Conservation (phyloP, 1,284 basidiomycete genomes). For the Trichosporon asahii region DNA sequence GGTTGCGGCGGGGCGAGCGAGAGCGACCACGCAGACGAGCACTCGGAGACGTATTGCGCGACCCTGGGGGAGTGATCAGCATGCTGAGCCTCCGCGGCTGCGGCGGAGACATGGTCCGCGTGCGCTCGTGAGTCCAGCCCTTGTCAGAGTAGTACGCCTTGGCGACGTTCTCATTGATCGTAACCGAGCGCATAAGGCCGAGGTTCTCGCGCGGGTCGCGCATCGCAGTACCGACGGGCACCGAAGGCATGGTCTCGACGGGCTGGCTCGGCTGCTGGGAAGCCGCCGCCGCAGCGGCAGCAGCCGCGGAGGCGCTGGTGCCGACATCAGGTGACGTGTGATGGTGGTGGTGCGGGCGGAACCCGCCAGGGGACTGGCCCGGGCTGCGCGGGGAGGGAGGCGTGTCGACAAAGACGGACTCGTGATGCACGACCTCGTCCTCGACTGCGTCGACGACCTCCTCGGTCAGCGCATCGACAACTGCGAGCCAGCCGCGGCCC, state of each 20-base stretch:
- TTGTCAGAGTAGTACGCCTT: constrained; percentile 13
- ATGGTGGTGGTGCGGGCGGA: background rate
- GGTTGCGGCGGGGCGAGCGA: constrained; percentile 25
- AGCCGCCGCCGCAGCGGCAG: background rate
- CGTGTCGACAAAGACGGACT: background rate
- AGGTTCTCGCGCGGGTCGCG: constrained; percentile 2
- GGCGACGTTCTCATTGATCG: constrained; percentile 18
- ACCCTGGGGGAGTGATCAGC: constrained; percentile 43
- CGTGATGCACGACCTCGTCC: constrained; percentile 11
- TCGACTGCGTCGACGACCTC: constrained; percentile 35
- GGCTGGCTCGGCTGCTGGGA: constrained; percentile 8
- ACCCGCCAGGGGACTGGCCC: background rate
- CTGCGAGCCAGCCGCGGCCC: constrained; percentile 50
- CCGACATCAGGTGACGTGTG: background rate
- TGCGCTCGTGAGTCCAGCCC: constrained; percentile 5
- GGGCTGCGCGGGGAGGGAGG: background rate
- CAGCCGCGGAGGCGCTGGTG: background rate
- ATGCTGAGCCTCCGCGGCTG: constrained; percentile 33
- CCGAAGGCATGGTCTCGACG: background rate
- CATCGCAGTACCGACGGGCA: constrained; percentile 4
- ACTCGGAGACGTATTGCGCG: constrained; percentile 34
- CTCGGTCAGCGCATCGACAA: constrained; percentile 50
- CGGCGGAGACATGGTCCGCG: constrained; percentile 22
- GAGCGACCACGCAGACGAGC: constrained; percentile 27
- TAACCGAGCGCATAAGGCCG: constrained; percentile 12